Evolutionary conservation across 169 alveolate species (phyloP).

Genomic region (Miamiensis avidus): DNA sequence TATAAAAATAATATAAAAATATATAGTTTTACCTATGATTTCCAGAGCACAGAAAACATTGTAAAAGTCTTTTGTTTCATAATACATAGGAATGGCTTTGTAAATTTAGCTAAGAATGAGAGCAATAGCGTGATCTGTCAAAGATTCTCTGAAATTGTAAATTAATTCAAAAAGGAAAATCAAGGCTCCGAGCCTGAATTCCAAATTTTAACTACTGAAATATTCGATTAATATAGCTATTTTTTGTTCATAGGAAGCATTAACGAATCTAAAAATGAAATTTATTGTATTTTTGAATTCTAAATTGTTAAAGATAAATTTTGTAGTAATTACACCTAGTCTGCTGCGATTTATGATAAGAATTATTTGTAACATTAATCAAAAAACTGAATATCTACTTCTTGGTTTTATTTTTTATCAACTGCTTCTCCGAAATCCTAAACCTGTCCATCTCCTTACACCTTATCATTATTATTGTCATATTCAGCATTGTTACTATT

Average conservation of each 20-base stretch:
- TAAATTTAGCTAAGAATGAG: constrained; percentile 19
- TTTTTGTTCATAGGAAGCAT: constrained; percentile 24
- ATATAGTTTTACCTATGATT: constrained; percentile 7
- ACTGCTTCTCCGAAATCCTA: background rate
- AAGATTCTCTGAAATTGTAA: constrained; percentile 29
- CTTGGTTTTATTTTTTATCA: background rate
- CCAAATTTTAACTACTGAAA: constrained; percentile 3
- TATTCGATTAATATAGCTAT: constrained; percentile 12
- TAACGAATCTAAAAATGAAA: no score
- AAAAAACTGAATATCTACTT: constrained; percentile 9
- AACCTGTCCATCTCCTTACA: constrained; percentile 5
- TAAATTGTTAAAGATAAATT: no score
- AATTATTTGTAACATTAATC: constrained; percentile 22
- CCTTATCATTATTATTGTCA: background rate
- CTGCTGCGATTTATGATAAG: constrained; percentile 12
- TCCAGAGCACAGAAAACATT: constrained; percentile 23
- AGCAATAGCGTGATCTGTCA: constrained; percentile 25
- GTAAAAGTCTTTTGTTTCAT: constrained; percentile 28
- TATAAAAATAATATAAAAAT: background rate
- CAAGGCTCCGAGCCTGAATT: constrained; percentile 19
- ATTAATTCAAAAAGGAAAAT: constrained; percentile 22
- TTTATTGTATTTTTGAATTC: background rate
- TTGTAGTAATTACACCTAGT: background rate
- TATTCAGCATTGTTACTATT: background rate
- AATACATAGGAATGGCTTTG: constrained; percentile 9